Conservation (phyloP, 441 rosid species). For the Gossypium armourianum region DNA sequence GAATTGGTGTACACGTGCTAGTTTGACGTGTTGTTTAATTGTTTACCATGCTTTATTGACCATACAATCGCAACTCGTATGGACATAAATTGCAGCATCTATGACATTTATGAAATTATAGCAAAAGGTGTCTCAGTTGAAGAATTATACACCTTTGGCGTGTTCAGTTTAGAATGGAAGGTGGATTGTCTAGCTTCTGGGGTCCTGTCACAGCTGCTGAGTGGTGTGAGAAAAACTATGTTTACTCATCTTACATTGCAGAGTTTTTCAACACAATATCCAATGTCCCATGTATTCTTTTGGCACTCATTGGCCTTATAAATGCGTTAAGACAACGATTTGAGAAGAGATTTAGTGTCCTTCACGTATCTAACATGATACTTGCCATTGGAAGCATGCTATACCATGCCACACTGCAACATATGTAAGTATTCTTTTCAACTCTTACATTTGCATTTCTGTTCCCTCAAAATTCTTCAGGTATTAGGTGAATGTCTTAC, state of each 20-base stretch:
- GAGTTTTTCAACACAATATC: constrained; percentile 83
- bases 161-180: constrained; percentile 46
- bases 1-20: neutral
- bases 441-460: neutral
- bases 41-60: neutral
- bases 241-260: constrained; percentile 64
- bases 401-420: neutral
- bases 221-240: constrained; percentile 77
- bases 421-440: neutral
- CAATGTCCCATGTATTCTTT: constrained; percentile 57
- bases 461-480: neutral
- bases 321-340: constrained; percentile 80
- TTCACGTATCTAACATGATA: constrained; percentile 76
- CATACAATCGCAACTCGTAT: neutral
- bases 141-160: constrained; percentile 14
- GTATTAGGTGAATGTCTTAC: neutral
- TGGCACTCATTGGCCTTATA: constrained; percentile 70
- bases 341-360: constrained; percentile 87
- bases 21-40: neutral
- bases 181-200: constrained; percentile 74
- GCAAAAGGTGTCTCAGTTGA: constrained; percentile 16
- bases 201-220: constrained; percentile 86
- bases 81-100: constrained; percentile 23
- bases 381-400: constrained; percentile 24
- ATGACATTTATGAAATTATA: constrained; percentile 17